These are phyloP conservation scores for Euptelea pleiosperma DNA, from an alignment of 164 flowering plant genomes.

Conservation along the genomic window DNA sequence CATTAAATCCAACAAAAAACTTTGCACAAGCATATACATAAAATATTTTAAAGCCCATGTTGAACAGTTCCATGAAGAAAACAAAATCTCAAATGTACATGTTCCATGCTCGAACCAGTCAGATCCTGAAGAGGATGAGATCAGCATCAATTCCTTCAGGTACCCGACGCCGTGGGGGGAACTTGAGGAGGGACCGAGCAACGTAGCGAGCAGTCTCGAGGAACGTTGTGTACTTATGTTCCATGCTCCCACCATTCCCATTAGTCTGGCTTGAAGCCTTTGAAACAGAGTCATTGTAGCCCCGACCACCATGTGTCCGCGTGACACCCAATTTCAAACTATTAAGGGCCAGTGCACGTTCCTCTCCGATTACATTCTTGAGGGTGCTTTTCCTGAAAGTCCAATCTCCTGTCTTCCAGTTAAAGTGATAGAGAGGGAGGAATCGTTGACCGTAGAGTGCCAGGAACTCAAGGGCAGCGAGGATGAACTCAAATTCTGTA, in stretches of 20 bases:
- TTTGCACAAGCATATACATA: no score
- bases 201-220: slow-evolving; percentile 40
- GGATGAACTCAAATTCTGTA: slow-evolving; percentile 67
- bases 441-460: slow-evolving; percentile 68
- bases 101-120: no score
- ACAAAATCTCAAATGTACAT: no score
- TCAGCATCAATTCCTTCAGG: slow-evolving; percentile 38
- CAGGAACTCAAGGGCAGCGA: slow-evolving; percentile 65
- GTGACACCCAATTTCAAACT: slow-evolving; percentile 8
- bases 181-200: slow-evolving; percentile 49
- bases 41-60: no score
- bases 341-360: not conserved
- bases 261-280: not conserved
- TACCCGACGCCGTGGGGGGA: slow-evolving; percentile 38
- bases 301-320: slow-evolving; percentile 1
- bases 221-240: slow-evolving; percentile 30
- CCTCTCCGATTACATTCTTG: slow-evolving; percentile 12
- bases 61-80: no score
- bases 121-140: slow-evolving; percentile 43
- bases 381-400: slow-evolving; percentile 32
- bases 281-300: not conserved
- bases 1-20: no score
- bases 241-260: not conserved
- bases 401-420: slow-evolving; percentile 69
- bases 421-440: slow-evolving; percentile 60